Evolutionary conservation across 202 grass and related monocot genomes (phyloP).

Genomic region (Setaria italica): DNA sequence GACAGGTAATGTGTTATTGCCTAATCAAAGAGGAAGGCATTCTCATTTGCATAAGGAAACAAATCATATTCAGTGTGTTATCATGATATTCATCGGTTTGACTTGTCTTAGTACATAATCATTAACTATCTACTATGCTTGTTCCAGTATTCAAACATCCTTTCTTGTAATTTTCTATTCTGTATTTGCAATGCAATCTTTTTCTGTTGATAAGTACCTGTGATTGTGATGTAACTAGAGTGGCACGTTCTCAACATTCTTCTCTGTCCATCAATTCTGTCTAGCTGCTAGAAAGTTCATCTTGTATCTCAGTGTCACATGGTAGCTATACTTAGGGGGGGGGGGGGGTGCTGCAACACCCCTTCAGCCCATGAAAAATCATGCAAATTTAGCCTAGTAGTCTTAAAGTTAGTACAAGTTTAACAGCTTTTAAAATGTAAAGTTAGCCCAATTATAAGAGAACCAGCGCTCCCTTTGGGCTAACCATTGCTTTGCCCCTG

Average conservation of each 20-base stretch:
- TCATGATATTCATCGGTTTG: conserved; percentile 9
- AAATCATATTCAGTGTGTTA: neutral
- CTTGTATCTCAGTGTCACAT: neutral
- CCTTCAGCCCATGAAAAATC: neutral
- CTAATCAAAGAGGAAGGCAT: neutral
- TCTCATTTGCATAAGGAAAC: neutral
- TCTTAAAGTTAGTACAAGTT: neutral
- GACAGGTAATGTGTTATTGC: neutral
- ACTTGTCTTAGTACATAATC: conserved; percentile 10
- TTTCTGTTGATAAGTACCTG: conserved; percentile 23
- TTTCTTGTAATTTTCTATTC: neutral
- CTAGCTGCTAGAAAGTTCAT: conserved; percentile 19
- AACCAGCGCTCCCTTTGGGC: neutral
- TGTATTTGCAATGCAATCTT: conserved; percentile 10
- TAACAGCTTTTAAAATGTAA: neutral
- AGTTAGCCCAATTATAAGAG: neutral
- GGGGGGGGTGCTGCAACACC: too few species aligned
- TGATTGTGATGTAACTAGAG: conserved; percentile 3
- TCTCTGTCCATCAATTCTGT: conserved; percentile 10
- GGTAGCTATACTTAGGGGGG: neutral
- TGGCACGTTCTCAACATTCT: neutral
- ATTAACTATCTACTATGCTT: neutral
- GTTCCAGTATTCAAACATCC: conserved; percentile 5
- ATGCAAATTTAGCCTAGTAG: neutral
- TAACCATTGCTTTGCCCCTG: neutral